phyloP scores from a whole-genome alignment of 352 stramenopile species.

The Phytophthora cactorum region DNA sequence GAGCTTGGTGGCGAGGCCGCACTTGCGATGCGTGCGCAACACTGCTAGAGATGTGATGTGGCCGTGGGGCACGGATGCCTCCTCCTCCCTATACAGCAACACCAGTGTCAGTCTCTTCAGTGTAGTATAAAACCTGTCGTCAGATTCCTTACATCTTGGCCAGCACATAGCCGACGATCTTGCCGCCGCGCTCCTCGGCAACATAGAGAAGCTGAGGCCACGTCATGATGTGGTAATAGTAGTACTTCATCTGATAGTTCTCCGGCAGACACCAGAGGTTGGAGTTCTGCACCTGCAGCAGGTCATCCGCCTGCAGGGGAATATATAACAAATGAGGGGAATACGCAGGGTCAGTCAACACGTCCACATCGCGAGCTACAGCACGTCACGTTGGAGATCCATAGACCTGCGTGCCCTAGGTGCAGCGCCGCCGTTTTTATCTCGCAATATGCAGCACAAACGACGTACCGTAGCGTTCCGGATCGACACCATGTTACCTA shows the following conservation, averaged over 20 bases:
- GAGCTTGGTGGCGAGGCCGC: constrained; percentile 97
- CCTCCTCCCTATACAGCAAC: constrained; percentile 63
- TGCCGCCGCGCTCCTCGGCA: constrained; percentile 96
- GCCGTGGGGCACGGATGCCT: constrained; percentile 91
- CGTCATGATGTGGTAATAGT: constrained; percentile 99
- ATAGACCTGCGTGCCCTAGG: constrained; percentile 1
- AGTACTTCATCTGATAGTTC: constrained; percentile 99
- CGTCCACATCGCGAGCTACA: background rate
- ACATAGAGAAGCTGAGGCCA: constrained; percentile 99
- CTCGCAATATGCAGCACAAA: background rate
- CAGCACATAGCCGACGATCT: constrained; percentile 99
- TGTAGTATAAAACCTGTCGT: background rate
- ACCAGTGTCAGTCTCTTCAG: constrained; percentile 3
- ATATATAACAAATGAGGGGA: constrained; percentile 14
- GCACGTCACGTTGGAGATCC: background rate
- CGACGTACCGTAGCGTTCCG: constrained; percentile 90
- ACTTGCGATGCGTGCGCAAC: constrained; percentile 96
- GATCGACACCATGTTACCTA: constrained; percentile 93
- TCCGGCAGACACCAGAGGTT: constrained; percentile 99
- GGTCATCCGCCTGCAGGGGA: constrained; percentile 85
- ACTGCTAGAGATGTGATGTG: constrained; percentile 99
- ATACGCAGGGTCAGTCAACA: constrained; percentile 8
- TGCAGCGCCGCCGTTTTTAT: background rate
- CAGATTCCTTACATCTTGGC: constrained; percentile 96
- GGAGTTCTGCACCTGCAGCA: constrained; percentile 98